Conservation (phyloP, 1,284 basidiomycete species). For the Trichosporon sp. region DNA sequence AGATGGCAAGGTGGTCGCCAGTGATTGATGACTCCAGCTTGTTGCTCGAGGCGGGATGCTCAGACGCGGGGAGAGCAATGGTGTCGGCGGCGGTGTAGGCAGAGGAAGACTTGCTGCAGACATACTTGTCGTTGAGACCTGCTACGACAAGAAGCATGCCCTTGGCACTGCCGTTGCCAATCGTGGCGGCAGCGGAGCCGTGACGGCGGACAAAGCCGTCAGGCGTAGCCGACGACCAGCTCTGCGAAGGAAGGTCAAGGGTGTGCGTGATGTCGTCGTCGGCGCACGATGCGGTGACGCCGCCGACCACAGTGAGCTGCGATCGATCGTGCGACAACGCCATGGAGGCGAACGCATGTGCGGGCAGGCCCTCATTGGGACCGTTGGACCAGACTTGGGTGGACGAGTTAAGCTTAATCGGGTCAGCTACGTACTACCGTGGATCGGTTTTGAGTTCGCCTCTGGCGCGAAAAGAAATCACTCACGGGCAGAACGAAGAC, state of each 20-base stretch:
- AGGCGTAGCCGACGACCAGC: constrained; percentile 34
- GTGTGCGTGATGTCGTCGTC: constrained; percentile 38
- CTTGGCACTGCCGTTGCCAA: constrained; percentile 24
- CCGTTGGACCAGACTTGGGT: constrained; percentile 35
- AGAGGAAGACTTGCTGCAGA: constrained; percentile 32
- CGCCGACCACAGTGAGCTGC: constrained; percentile 38
- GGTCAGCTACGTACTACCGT: not conserved
- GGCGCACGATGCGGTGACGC: constrained; percentile 41
- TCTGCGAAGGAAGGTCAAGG: constrained; percentile 22
- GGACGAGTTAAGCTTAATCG: constrained; percentile 34
- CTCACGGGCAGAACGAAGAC: constrained; percentile 42
- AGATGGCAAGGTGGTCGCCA: constrained; percentile 34
- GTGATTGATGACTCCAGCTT: constrained; percentile 32
- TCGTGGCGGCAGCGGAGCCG: constrained; percentile 32
- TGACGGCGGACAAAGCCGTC: constrained; percentile 30
- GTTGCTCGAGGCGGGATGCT: constrained; percentile 19
- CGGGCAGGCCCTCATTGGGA: constrained; percentile 34
- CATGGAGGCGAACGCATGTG: constrained; percentile 44
- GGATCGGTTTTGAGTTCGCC: not conserved
- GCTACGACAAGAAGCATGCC: constrained; percentile 40
- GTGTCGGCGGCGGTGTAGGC: constrained; percentile 39
- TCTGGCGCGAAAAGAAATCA: not conserved
- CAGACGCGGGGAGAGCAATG: constrained; percentile 29
- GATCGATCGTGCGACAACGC: constrained; percentile 24
- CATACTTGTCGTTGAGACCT: constrained; percentile 41